These are phyloP conservation scores for Spergularia azorica DNA, from an alignment of 179 eudicot genomes.

Conservation along the genomic window DNA sequence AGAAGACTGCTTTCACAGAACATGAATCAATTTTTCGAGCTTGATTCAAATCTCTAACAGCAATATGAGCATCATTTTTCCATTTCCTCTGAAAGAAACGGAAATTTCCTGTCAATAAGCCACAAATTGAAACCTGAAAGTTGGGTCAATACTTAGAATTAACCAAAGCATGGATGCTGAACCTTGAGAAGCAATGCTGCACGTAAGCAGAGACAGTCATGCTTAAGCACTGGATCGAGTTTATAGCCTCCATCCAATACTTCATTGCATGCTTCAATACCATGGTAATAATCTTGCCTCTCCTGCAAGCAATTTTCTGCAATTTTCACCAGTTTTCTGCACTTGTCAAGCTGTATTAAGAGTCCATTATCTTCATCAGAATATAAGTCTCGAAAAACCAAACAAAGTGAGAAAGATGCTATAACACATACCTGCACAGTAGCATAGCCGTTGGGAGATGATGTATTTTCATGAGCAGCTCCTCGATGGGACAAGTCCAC, in stretches of 20 bases:
- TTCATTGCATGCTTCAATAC: conserved; percentile 93
- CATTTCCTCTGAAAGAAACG: conserved; percentile 64
- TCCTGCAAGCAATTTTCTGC: conserved; percentile 71
- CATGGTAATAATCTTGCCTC: conserved; percentile 53
- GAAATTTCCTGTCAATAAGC: conserved; percentile 9
- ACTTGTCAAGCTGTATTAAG: conserved; percentile 60
- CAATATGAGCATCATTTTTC: conserved; percentile 93
- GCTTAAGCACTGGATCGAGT: conserved; percentile 62
- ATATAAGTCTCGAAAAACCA: conserved; percentile 3
- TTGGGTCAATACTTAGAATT: conserved; percentile 2
- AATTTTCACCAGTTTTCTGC: conserved; percentile 66
- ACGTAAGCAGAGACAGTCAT: conserved; percentile 79
- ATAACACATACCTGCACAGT: conserved; percentile 46
- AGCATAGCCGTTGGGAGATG: conserved; percentile 35
- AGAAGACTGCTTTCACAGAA: conserved; percentile 63
- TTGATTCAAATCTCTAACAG: conserved; percentile 73
- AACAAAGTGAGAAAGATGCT: background rate
- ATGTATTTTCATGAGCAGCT: conserved; percentile 38
- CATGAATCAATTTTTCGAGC: conserved; percentile 75
- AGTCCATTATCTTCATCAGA: conserved; percentile 8
- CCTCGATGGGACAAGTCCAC: conserved; percentile 42
- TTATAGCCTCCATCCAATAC: conserved; percentile 69
- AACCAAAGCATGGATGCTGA: conserved; percentile 15
- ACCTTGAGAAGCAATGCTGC: conserved; percentile 97
- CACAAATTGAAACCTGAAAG: conserved; percentile 16